Conservation (phyloP, 257 asterid genomes). For the Thymus mandschuricus region DNA sequence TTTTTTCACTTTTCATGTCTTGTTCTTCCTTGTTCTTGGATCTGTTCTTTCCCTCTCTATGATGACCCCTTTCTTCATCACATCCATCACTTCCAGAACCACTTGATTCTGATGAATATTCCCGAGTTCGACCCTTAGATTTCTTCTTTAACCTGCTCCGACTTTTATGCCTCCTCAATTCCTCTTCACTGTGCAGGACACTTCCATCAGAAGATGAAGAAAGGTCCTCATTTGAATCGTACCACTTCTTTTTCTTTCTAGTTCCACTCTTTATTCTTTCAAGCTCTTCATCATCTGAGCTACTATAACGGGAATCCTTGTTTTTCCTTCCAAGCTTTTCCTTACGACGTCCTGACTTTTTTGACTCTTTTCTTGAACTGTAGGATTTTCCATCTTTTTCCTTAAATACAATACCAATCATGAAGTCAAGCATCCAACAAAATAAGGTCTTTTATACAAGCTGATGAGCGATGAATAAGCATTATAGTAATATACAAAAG, state of each 20-base stretch:
- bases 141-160: slow-evolving; percentile 44
- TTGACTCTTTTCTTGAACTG: slow-evolving; percentile 45
- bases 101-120: slow-evolving; percentile 43
- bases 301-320: slow-evolving; percentile 49
- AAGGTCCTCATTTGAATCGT: slow-evolving; percentile 71
- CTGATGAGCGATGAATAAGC: not conserved
- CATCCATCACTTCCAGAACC: slow-evolving; percentile 46
- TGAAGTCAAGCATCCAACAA: slow-evolving; percentile 5
- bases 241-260: slow-evolving; percentile 83
- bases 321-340: slow-evolving; percentile 46
- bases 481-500: not conserved
- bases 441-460: slow-evolving; percentile 3
- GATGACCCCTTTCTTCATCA: slow-evolving; percentile 30
- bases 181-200: slow-evolving; percentile 47
- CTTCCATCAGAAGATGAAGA: slow-evolving; percentile 58
- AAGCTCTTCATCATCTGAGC: slow-evolving; percentile 68
- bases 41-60: slow-evolving; percentile 31
- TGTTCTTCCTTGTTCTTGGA: slow-evolving; percentile 33
- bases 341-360: slow-evolving; percentile 51
- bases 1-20: slow-evolving; percentile 20
- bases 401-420: slow-evolving; percentile 38
- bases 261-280: slow-evolving; percentile 62
- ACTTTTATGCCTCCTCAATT: slow-evolving; percentile 41
- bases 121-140: slow-evolving; percentile 40
- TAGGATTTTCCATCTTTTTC: slow-evolving; percentile 40